Conservation (phyloP, 179 eudicot genomes). For the Silene coronaria region DNA sequence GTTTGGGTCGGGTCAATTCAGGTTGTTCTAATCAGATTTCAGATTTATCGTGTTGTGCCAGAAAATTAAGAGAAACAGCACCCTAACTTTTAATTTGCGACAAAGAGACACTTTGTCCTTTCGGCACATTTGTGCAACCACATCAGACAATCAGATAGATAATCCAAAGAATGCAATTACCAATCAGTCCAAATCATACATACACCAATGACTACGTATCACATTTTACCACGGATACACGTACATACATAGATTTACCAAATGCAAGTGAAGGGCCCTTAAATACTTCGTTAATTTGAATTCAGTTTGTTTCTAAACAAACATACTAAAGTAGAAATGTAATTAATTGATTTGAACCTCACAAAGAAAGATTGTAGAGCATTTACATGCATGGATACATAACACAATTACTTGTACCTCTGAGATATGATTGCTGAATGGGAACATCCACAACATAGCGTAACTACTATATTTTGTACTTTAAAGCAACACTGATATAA, state of each 20-base stretch:
- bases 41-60: not conserved
- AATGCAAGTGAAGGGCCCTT: not conserved
- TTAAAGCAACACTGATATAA: not conserved
- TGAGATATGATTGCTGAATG: not conserved
- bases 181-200: not conserved
- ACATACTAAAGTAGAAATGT: not conserved
- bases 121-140: not conserved
- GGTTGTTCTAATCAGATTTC: too few species aligned
- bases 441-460: not conserved
- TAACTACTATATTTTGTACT: not conserved
- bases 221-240: not conserved
- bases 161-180: not conserved
- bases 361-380: not conserved
- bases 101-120: not conserved
- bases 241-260: not conserved
- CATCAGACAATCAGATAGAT: not conserved
- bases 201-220: not conserved
- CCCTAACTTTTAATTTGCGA: not conserved
- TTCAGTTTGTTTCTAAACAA: not conserved
- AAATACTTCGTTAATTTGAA: not conserved
- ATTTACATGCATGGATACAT: not conserved
- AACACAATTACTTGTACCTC: not conserved
- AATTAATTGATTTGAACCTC: not conserved
- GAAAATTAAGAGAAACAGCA: not conserved
- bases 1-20: too few species aligned